Conservation (phyloP, 108 stramenopile species). For the Schizochytrium sp. region DNA sequence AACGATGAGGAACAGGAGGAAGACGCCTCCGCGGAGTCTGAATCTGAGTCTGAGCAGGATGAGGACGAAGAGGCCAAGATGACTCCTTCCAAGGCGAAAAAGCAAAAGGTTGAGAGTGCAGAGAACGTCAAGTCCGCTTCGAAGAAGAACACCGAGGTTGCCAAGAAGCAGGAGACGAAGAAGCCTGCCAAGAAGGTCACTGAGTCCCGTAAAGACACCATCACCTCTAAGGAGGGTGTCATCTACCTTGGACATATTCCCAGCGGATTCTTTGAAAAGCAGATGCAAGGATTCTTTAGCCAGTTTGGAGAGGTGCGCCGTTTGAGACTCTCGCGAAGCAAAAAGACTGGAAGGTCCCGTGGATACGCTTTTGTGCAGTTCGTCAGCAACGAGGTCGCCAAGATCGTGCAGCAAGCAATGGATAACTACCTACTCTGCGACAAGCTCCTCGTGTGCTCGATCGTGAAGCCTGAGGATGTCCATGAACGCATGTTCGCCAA, state of each 20-base stretch:
- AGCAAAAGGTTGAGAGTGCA: slow-evolving; percentile 17
- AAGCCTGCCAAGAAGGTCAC: not conserved
- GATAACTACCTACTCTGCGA: slow-evolving; percentile 89
- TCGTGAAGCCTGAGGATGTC: slow-evolving; percentile 75
- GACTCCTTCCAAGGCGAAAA: slow-evolving; percentile 40
- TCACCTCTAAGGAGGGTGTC: slow-evolving; percentile 72
- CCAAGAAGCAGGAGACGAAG: not conserved
- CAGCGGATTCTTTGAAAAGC: slow-evolving; percentile 90
- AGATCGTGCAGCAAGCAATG: slow-evolving; percentile 94
- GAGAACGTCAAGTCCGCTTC: slow-evolving; percentile 22
- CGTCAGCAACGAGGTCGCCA: slow-evolving; percentile 82
- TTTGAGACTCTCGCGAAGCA: slow-evolving; percentile 85
- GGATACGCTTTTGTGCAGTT: slow-evolving; percentile 97
- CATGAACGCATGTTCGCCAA: slow-evolving; percentile 68
- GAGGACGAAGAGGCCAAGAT: not conserved
- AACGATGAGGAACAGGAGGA: not conserved
- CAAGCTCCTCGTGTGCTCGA: slow-evolving; percentile 88
- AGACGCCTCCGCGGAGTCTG: not conserved
- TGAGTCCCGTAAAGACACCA: slow-evolving; percentile 37
- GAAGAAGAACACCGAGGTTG: slow-evolving; percentile 26
- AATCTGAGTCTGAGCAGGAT: not conserved
- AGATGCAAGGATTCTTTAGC: slow-evolving; percentile 86
- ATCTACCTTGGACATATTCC: slow-evolving; percentile 97
- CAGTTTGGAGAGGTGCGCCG: slow-evolving; percentile 92
- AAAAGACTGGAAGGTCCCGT: slow-evolving; percentile 83